These are phyloP conservation scores for Mycogone perniciosa DNA, from an alignment of 2,329 filamentous ascomycete genomes.

Conservation along the genomic window DNA sequence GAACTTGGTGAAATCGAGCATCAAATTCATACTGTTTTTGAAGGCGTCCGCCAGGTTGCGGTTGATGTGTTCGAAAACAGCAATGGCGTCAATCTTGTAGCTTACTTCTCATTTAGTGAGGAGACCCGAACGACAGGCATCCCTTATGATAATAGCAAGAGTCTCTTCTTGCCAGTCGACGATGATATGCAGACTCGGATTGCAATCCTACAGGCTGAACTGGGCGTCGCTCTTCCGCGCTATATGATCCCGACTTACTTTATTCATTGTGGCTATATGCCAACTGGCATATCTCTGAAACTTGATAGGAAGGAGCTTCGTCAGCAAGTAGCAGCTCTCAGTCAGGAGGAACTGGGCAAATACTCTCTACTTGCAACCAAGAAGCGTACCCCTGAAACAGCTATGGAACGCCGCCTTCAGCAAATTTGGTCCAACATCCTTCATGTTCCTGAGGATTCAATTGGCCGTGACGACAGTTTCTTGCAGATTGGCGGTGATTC, in stretches of 20 bases:
- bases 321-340: not conserved
- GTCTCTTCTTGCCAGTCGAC: not conserved
- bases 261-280: constrained; percentile 3
- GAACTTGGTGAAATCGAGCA: constrained; percentile 7
- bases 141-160: not conserved
- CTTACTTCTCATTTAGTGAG: constrained; percentile 4
- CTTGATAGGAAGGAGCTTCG: constrained; percentile 11
- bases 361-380: constrained; percentile 21
- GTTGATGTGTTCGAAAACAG: constrained; percentile 9
- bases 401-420: constrained; percentile 16
- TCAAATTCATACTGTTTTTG: not conserved
- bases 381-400: constrained; percentile 11
- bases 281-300: constrained; percentile 4
- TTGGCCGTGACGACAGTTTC: constrained; percentile 16
- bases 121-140: not conserved
- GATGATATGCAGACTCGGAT: not conserved
- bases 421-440: constrained; percentile 15
- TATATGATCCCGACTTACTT: constrained; percentile 6
- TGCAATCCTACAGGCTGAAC: not conserved
- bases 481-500: constrained; percentile 19
- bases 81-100: not conserved
- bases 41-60: constrained; percentile 5
- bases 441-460: constrained; percentile 2
- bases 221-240: not conserved
- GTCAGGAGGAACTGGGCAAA: constrained; percentile 9